Evolutionary conservation across 2,329 filamentous ascomycete genomes (phyloP).

Genomic region (Albifimbria verrucaria): DNA sequence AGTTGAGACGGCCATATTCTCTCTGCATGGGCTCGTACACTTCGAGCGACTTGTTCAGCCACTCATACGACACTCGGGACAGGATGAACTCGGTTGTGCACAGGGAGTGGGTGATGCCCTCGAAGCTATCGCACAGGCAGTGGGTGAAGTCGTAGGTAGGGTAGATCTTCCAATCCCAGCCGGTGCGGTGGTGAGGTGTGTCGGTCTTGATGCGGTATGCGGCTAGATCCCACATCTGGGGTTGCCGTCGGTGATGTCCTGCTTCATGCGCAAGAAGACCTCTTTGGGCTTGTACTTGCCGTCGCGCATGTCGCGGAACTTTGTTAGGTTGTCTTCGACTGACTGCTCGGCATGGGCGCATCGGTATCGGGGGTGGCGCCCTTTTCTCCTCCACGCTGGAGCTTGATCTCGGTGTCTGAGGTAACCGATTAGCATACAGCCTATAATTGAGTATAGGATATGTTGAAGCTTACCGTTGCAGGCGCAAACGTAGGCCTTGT

Average conservation of each 20-base stretch:
- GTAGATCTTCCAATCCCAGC: slow-evolving; percentile 85
- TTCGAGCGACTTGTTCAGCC: slow-evolving; percentile 74
- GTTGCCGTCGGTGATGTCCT: slow-evolving; percentile 78
- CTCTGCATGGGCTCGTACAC: slow-evolving; percentile 93
- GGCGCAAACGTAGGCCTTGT: slow-evolving; percentile 80
- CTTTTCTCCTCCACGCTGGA: slow-evolving; percentile 77
- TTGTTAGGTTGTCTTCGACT: slow-evolving; percentile 70
- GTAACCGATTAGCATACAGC: neutral
- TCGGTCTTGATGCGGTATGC: slow-evolving; percentile 80
- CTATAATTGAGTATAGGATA: neutral
- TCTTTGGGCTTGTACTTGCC: slow-evolving; percentile 84
- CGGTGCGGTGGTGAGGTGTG: slow-evolving; percentile 73
- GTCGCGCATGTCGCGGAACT: slow-evolving; percentile 88
- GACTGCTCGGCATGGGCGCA: slow-evolving; percentile 77
- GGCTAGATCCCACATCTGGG: slow-evolving; percentile 94
- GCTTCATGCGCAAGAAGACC: slow-evolving; percentile 90
- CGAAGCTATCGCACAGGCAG: slow-evolving; percentile 88
- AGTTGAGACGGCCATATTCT: slow-evolving; percentile 64
- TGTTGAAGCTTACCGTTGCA: slow-evolving; percentile 48
- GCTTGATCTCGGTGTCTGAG: slow-evolving; percentile 72
- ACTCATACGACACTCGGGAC: slow-evolving; percentile 85
- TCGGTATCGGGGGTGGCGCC: slow-evolving; percentile 63
- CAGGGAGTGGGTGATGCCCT: slow-evolving; percentile 85
- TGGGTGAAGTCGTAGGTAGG: slow-evolving; percentile 93
- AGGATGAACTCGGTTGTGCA: slow-evolving; percentile 93